Conservation (phyloP, 2,329 filamentous ascomycete species). For the Paecilomyces formosus region DNA sequence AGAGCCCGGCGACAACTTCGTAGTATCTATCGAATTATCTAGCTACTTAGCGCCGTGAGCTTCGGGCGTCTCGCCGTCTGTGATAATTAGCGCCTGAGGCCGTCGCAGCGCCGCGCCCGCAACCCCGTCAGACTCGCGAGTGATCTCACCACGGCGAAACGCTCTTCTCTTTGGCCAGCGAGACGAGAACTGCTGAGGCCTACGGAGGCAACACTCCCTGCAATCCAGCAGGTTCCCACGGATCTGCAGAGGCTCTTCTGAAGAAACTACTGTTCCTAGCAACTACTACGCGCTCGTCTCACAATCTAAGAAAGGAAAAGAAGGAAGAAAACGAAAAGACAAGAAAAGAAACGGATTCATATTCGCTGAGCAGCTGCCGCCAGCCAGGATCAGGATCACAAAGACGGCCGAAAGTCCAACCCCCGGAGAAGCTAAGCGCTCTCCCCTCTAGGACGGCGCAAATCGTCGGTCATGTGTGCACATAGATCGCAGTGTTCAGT, state of each 20-base stretch:
- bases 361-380: neutral
- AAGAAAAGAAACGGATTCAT: neutral
- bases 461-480: constrained; percentile 24
- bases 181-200: neutral
- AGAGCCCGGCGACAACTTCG: neutral
- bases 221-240: neutral
- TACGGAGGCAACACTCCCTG: neutral
- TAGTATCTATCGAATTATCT: neutral
- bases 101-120: neutral
- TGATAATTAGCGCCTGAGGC: neutral
- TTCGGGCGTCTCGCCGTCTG: neutral
- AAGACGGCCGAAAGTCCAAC: constrained; percentile 1
- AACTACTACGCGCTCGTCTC: neutral
- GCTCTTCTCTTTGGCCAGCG: neutral
- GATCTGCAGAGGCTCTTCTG: neutral
- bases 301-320: neutral
- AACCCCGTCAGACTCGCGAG: neutral
- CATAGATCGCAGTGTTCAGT: constrained; percentile 15
- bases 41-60: neutral
- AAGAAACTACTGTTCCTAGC: neutral
- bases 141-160: neutral
- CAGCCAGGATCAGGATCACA: neutral
- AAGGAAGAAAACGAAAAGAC: no score
- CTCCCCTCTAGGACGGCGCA: constrained; percentile 15
- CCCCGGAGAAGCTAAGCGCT: constrained; percentile 11